Conservation (phyloP, 1,284 basidiomycete genomes). For the Ganoderma resinaceum region DNA sequence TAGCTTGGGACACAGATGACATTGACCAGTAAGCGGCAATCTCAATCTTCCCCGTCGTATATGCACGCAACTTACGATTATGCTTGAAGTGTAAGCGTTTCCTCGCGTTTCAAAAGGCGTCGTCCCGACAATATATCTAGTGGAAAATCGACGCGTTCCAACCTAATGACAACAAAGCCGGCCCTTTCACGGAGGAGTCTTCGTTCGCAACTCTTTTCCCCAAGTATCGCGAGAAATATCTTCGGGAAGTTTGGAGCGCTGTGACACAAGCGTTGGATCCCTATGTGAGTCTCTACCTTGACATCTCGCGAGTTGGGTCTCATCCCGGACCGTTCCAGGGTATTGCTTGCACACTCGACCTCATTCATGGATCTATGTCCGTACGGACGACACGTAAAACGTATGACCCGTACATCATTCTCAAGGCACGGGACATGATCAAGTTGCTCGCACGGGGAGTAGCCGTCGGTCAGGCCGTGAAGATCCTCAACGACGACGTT, state of each 20-base stretch:
- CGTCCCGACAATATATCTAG: conserved; percentile 44
- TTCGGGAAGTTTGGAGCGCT: conserved; percentile 93
- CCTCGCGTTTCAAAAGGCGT: conserved; percentile 4
- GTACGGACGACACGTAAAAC: conserved; percentile 98
- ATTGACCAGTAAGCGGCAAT: conserved; percentile 88
- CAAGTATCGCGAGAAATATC: conserved; percentile 97
- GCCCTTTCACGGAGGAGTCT: conserved; percentile 93
- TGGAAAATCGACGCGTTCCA: conserved; percentile 92
- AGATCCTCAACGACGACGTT: conserved; percentile 89
- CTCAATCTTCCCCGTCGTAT: neutral
- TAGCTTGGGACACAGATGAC: conserved; percentile 99
- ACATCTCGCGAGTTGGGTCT: neutral
- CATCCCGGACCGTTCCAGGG: conserved; percentile 57
- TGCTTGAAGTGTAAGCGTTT: conserved; percentile 31
- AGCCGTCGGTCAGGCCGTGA: conserved; percentile 83
- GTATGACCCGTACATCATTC: conserved; percentile 94
- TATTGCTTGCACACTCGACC: conserved; percentile 90
- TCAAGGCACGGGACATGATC: conserved; percentile 96
- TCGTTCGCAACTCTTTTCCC: conserved; percentile 99
- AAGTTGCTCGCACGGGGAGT: conserved; percentile 96
- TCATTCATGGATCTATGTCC: conserved; percentile 97
- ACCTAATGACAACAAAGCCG: conserved; percentile 77
- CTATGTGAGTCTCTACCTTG: conserved; percentile 59
- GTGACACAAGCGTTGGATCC: conserved; percentile 89
- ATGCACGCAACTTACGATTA: conserved; percentile 27